Base-by-base conservation (phyloP, 805 yeast species). In the Komagataella kurtzmanii region DNA sequence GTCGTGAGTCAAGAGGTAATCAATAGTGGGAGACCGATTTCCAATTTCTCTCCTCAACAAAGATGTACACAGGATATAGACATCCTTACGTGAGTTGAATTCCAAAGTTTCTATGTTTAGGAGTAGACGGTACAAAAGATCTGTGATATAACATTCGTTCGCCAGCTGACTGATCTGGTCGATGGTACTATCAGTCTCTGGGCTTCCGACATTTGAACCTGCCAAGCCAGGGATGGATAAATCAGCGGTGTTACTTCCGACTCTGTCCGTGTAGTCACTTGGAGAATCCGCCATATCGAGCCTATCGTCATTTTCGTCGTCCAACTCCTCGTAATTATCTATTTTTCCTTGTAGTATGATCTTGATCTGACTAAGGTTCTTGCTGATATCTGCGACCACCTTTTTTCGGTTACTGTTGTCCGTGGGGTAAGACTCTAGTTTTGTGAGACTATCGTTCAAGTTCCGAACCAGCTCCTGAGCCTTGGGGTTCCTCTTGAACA, bases 21-120 rank as follows among this genome's bases (percentile, higher is more conserved):
- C 97, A 17, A 88, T 90, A 0, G 97, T 88, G 17, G 96, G 96
- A 7, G 83, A 77, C 57, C 88, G 77, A 57, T 73, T 77, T 46
- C 88, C 91, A 44, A 81, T 79, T 56, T 83, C 85, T 51, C 96
- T 80, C 59, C 90, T 80, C 55, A 93, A 74, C 46, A 95, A 73
- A 3, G 88, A 81, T 55, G 82, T 77, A 63, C 89, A 88, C 50
- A 93, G 64, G 4, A 78, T 70, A 3, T 80, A 75, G 14, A 88
- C 91, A 58, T 87, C 93, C 60, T 91, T 89, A 52, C 97, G 74
- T 47, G 95, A 80, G 62, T 93, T 98, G 66, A 93, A 90, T 56
- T 88, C 97, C 52, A 93, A 73, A 40, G 74, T 72, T n/a, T 69
- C 69, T 52, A 93, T 69, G 59, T 81, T 77, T 17, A 69, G 63